phyloP scores from a whole-genome alignment of 345 rosid genomes.

The Litchi chinensis region DNA sequence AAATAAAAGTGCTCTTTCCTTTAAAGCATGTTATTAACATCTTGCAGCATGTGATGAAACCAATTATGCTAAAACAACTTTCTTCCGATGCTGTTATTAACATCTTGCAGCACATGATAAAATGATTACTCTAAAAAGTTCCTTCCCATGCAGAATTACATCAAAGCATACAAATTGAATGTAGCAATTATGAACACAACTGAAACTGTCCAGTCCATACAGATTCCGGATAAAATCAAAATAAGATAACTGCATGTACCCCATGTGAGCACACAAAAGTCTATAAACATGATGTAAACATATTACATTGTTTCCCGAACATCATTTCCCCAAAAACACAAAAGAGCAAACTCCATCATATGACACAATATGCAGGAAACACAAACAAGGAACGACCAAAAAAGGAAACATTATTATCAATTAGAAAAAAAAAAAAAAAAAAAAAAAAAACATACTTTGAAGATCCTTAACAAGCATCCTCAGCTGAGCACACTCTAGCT shows the following conservation, averaged over 20 bases:
- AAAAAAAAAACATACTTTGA: constrained; percentile 51
- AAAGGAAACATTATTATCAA: background rate
- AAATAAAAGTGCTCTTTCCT: background rate
- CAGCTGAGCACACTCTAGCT: constrained; percentile 62
- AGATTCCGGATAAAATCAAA: too few relatives aligned
- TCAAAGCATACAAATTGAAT: background rate
- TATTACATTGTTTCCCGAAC: background rate
- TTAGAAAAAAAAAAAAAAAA: constrained; percentile 3
- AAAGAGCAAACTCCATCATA: background rate
- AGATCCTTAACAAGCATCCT: constrained; percentile 68
- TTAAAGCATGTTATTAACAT: background rate
- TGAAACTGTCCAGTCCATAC: too few relatives aligned
- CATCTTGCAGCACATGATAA: background rate
- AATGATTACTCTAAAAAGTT: background rate
- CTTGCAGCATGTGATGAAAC: background rate
- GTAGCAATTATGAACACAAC: background rate
- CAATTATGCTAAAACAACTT: too few relatives aligned
- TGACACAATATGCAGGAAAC: background rate
- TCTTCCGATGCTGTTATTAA: background rate
- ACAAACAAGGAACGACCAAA: background rate
- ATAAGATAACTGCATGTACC: background rate
- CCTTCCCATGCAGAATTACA: background rate
- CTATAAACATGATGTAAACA: background rate
- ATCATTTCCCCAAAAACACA: background rate
- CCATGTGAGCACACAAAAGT: background rate